These are phyloP conservation scores for Ogataea degrootiae DNA, from an alignment of 805 yeast genomes.

Conservation along the genomic window DNA sequence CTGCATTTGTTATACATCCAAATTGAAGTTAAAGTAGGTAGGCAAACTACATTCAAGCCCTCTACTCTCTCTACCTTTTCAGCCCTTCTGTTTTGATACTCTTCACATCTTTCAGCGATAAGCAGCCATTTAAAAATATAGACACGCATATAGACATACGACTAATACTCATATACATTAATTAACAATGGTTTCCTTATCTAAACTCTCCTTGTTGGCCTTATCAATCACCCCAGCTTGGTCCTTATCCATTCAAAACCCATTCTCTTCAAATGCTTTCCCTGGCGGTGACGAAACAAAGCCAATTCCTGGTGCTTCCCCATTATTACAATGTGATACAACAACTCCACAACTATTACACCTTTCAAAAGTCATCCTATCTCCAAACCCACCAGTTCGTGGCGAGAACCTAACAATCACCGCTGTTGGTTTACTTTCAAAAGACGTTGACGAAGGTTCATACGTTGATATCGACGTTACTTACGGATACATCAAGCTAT, in stretches of 20 bases:
- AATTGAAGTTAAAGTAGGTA: no score
- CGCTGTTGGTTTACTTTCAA: constrained; percentile 62
- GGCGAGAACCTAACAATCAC: constrained; percentile 78
- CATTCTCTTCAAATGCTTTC: constrained; percentile 6
- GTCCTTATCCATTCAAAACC: constrained; percentile 12
- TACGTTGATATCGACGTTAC: constrained; percentile 92
- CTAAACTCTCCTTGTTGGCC: constrained; percentile 2
- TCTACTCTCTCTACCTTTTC: no score
- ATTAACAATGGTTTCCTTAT: constrained; percentile 9
- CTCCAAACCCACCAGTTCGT: constrained; percentile 85
- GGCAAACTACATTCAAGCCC: no score
- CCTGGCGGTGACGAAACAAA: constrained; percentile 34
- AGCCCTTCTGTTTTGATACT: no score
- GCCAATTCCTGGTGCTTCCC: constrained; percentile 90
- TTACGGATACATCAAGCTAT: constrained; percentile 83
- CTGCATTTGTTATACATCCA: no score
- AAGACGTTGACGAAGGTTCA: constrained; percentile 72
- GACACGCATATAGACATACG: neutral
- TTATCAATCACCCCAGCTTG: constrained; percentile 4
- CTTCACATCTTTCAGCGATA: neutral
- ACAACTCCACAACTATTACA: constrained; percentile 57
- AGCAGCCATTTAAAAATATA: neutral
- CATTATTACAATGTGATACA: constrained; percentile 72
- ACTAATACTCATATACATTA: neutral
- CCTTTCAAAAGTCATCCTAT: constrained; percentile 52